Base-by-base conservation (phyloP, 345 rosid genomes). In the Salix arbutifolia region DNA sequence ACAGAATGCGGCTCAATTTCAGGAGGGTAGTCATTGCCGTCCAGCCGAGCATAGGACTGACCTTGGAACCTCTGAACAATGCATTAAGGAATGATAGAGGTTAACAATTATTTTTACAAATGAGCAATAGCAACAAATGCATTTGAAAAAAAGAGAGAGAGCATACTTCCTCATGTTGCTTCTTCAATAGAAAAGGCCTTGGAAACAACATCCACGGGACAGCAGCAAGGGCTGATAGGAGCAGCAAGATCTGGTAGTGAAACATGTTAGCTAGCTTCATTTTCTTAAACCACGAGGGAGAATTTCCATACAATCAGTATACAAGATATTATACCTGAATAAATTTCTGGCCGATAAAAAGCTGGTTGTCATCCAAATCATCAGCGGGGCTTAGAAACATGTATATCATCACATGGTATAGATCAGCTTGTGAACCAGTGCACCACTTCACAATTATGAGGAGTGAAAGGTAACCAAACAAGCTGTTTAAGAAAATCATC, bases 171-270 rank as follows among this genome's bases (percentile, higher is more conserved):
- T 91, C 85, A 68, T 96, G 96, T 81, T 91, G 97, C 82, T 83
- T 96, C 88, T 93, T 96, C 84, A 96, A 86, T 67, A 96, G 85
- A 82, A 96, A 93, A 37, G 99, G 99, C 89, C 91, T 96, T 71
- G 98, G 99, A 80, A 96, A 61, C 76, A 93, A 82, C 99, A 96
- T 93, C 97, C 98, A 96, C 4, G 99, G 98, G 67, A 93, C 99
- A 81, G 99, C 80, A 72, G 91, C 92, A 77, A 96, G 87, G 76
- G 99, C 94, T 33, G 90, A 85, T 31, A 92, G 76, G 72, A 76
- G 71, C 19, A 83, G 37, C 73, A 83, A 30, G 14, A 70, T 23
- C 78, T 68, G 76, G 33, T 30, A 61, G 52, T 50, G 70, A 74
- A 81, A 71, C 21, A 60, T 37, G 65, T 52, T 40, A 73, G 67